These are phyloP conservation scores for Pelargonium nanum DNA, from an alignment of 345 rosid species.

Conservation along the genomic window DNA sequence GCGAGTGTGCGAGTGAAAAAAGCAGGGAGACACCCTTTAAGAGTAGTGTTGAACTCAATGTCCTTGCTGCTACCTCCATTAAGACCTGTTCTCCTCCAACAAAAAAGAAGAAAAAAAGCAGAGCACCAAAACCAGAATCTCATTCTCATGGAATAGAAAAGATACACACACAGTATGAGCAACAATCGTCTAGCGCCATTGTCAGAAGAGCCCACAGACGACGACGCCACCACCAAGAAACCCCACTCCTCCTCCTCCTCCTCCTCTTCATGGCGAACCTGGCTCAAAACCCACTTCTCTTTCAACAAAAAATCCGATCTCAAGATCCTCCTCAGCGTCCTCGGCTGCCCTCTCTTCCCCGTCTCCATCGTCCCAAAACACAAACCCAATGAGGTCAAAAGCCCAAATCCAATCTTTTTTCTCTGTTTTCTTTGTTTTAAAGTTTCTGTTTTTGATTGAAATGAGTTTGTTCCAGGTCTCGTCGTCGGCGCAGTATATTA, in stretches of 20 bases:
- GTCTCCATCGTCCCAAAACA: conserved; percentile 38
- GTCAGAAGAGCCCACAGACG: conserved; percentile 63
- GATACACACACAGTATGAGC: conserved; percentile 15
- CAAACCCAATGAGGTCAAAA: too few species aligned
- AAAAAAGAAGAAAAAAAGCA: not conserved
- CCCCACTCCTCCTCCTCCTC: conserved; percentile 13
- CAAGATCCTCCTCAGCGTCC: conserved; percentile 63
- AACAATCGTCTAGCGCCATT: conserved; percentile 74
- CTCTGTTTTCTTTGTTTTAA: conserved; percentile 3
- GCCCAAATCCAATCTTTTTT: not conserved
- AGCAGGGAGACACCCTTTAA: too few species aligned
- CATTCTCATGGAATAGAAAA: not conserved
- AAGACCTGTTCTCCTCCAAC: too few species aligned
- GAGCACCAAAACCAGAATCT: not conserved
- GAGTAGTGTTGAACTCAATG: too few species aligned
- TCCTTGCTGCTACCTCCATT: too few species aligned
- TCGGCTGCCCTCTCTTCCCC: conserved; percentile 89
- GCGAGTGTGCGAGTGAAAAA: too few species aligned
- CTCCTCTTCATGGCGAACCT: conserved; percentile 35
- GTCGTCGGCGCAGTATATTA: conserved; percentile 87
- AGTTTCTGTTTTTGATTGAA: conserved; percentile 2
- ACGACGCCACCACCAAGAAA: conserved; percentile 29
- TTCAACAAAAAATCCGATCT: conserved; percentile 48
- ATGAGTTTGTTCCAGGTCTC: conserved; percentile 44
- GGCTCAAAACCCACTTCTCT: conserved; percentile 58